Conservation (phyloP, 2,329 filamentous ascomycete genomes). For the Escovopsis sp. region DNA sequence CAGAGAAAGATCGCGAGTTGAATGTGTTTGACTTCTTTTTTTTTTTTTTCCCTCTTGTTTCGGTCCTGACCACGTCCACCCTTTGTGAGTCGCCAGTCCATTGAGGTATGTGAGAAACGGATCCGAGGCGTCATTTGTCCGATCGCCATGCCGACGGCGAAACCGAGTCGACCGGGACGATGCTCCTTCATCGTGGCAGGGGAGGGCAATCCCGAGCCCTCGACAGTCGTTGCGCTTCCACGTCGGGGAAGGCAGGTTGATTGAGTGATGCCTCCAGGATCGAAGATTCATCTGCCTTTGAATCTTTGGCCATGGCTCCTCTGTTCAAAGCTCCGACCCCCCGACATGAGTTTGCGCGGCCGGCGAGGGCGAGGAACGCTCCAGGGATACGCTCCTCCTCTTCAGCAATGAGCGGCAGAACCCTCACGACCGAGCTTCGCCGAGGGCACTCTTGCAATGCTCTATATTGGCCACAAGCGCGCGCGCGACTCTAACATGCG, state of each 20-base stretch:
- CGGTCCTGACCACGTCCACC: constrained; percentile 13
- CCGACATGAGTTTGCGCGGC: constrained; percentile 2
- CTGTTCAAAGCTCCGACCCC: too few relatives aligned
- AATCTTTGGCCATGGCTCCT: too few relatives aligned
- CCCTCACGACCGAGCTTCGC: constrained; percentile 37
- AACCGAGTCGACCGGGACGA: constrained; percentile 22
- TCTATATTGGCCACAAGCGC: constrained; percentile 42
- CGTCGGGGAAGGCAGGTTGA: too few relatives aligned
- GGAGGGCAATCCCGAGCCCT: constrained; percentile 41
- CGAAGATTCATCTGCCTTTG: constrained; percentile 1
- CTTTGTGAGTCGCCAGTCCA: constrained; percentile 12
- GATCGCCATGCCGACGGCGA: constrained; percentile 14
- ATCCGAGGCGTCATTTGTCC: too few relatives aligned
- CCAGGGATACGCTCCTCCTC: constrained; percentile 48
- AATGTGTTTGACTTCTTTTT: too few relatives aligned
- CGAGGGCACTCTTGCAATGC: constrained; percentile 58
- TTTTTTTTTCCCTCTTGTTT: constrained; percentile 8
- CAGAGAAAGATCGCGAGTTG: constrained; percentile 16
- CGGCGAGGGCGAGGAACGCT: constrained; percentile 5
- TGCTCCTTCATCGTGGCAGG: constrained; percentile 36
- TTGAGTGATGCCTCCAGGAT: too few relatives aligned
- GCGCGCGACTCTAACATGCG: constrained; percentile 46
- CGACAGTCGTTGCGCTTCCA: too few relatives aligned
- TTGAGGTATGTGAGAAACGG: constrained; percentile 30
- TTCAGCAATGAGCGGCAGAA: constrained; percentile 55